These are phyloP conservation scores for Corchorus capsularis DNA, from an alignment of 345 rosid species.

Conservation along the genomic window DNA sequence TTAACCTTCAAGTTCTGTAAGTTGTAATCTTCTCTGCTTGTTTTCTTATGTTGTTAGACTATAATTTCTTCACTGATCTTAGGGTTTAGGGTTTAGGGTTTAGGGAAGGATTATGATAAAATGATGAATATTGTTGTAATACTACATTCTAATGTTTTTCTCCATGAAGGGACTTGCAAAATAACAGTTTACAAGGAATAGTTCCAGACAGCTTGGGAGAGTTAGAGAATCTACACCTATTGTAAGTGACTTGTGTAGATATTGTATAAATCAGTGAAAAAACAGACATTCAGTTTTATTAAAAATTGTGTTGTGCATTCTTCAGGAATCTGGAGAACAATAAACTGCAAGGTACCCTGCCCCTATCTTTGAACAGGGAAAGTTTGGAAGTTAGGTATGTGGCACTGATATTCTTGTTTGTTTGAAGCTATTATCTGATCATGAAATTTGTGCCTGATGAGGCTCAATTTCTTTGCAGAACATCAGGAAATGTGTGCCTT, in stretches of 20 bases:
- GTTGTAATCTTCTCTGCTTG: slow-evolving; percentile 26
- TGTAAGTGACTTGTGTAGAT: slow-evolving; percentile 51
- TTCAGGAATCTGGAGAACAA: slow-evolving; percentile 87
- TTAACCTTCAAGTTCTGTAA: slow-evolving; percentile 81
- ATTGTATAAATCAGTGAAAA: neutral
- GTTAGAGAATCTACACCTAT: slow-evolving; percentile 61
- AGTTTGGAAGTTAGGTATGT: slow-evolving; percentile 71
- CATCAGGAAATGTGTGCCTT: slow-evolving; percentile 78
- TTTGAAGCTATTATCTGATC: neutral
- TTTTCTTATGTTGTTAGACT: neutral
- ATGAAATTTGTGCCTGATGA: slow-evolving; percentile 22
- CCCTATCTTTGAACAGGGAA: slow-evolving; percentile 66
- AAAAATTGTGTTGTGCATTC: slow-evolving; percentile 8
- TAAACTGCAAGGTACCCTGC: slow-evolving; percentile 71
- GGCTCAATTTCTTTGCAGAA: slow-evolving; percentile 42
- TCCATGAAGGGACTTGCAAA: slow-evolving; percentile 73
- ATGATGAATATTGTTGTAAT: neutral
- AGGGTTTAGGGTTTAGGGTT: neutral
- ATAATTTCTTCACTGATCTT: neutral
- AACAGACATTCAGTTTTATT: neutral
- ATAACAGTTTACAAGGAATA: slow-evolving; percentile 72
- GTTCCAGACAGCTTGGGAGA: slow-evolving; percentile 77
- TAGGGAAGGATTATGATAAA: neutral
- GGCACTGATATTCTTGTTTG: slow-evolving; percentile 9
- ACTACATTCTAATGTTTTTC: slow-evolving; percentile 1